phyloP scores from a whole-genome alignment of 2,329 filamentous ascomycete genomes.

The Sclerotinia nivalis region DNA sequence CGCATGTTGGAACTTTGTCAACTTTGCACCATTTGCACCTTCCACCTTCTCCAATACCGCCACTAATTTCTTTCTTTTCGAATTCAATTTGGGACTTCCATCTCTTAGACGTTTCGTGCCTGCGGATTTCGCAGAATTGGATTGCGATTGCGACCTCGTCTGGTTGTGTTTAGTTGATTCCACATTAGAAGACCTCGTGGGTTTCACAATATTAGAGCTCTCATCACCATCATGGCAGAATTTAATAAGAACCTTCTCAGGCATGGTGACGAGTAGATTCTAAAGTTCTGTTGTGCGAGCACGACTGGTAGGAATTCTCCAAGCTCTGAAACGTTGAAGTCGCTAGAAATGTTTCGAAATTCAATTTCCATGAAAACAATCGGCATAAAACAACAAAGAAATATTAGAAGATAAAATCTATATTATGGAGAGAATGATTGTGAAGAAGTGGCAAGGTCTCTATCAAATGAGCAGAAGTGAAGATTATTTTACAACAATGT shows the following conservation, averaged over 20 bases:
- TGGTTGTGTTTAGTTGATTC: constrained; percentile 33
- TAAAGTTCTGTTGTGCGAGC: not conserved
- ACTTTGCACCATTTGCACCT: constrained; percentile 32
- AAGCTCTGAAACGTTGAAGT: not conserved
- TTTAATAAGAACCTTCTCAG: constrained; percentile 45
- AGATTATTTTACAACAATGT: not conserved
- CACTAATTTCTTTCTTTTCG: constrained; percentile 37
- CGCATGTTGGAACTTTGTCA: not conserved
- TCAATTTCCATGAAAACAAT: not conserved
- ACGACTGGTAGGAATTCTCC: not conserved
- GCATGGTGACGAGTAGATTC: constrained; percentile 40
- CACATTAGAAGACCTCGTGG: not conserved
- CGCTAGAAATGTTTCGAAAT: not conserved
- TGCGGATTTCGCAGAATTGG: not conserved
- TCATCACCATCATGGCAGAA: constrained; percentile 41
- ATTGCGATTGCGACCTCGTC: constrained; percentile 11
- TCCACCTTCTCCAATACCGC: constrained; percentile 25
- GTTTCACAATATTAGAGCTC: not conserved
- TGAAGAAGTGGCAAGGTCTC: not conserved
- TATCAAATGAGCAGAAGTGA: not conserved
- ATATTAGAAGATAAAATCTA: not conserved
- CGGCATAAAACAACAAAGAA: not conserved
- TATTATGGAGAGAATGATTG: not conserved
- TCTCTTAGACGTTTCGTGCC: constrained; percentile 31
- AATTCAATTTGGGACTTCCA: constrained; percentile 31